Evolutionary conservation across 2,329 filamentous ascomycete genomes (phyloP), one percentile per base, ranked within the genome.

Genomic region (Aureobasidium sp.): DNA sequence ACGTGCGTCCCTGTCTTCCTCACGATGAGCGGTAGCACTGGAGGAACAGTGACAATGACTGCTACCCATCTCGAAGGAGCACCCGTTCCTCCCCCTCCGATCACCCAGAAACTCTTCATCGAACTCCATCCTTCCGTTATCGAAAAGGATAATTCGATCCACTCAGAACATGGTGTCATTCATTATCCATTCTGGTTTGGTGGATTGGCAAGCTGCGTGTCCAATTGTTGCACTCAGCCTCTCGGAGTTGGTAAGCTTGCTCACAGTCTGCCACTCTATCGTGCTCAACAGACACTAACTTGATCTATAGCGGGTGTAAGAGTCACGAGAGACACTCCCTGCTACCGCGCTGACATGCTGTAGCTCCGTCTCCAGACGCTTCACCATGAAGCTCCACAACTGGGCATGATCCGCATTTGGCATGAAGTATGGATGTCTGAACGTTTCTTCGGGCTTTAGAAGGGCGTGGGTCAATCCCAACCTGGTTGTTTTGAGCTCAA

Each of bases 161-260:
- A 58, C 25, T 50, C 58, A n/a, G 53, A 60, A 34, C 59, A 60
- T 56, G 59, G 59, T 30, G 59, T 59, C 32, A 59, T 61, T 24
- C 59, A 61, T 25, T 61, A 61, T 35, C 59, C 59, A 24, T 60
- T 58, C 56, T 61, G 56, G 42, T 61, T 52, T 35, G 59, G 59
- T 49, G 59, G 59, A 34, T 37, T 60, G n/a, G 59, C 59, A 22
- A 61, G 59, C 41, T 59, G 58, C 34, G 59, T 61, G 4, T 57
- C 59, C 1, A 56, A 21, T 24, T 47, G 44, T 30, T 61, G 59
- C 29, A 61, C 59, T 38, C 59, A 61, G 54, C 59, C 59, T 17
- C 27, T 61, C 39, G 59, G 59, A 55, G 58, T 61, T 35, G 59
- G 58, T 56, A 27, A 53, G 16, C 19, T 21, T 14, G 6, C 16